Evolutionary conservation across 2,329 filamentous ascomycete species (phyloP), one percentile per base, ranked within the genome.

Genomic region (Botryotinia convoluta): DNA sequence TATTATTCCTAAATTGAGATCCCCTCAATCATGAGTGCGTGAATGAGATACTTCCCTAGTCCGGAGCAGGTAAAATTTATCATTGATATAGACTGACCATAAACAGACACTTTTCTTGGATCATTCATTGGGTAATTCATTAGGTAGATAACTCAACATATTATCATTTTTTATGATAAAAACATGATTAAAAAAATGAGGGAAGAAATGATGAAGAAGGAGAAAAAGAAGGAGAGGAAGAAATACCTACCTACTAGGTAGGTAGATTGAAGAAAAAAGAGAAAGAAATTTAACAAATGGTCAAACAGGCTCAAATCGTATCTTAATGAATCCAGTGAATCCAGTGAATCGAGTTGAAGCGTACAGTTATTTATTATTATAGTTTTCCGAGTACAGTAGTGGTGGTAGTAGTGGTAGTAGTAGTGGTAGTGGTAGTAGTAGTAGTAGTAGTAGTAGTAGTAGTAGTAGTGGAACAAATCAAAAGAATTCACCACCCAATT

Each of bases 121-220:
- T 35, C 29, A 65, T 18, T 65, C 10, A 65, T 48, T 65, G 62
- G 62, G 29, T 63, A 63, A 63, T 62, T 44, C 16, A 64, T 22
- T 32, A 0, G 44, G 29, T 63, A n/a, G 61, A 48, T 45, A 32
- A 32, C 42, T 44, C 61, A 32, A 32, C 14, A 8, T 44, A 44
- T 63, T 12, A 7, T 32, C 32, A 35, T 48, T 48, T 65, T 48
- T 12, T 0, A 12, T 48, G 20, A 22, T 35, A 9, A n/a, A 48
- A 29, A 20, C 35, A 35, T 2, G 22, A 62, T 14, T 35, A 9
- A n/a, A 48, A 29, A 20, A 48, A 35, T 2, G 22, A 62, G 22
- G 59, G 12, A 37, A n/a, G 37, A 37, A 20, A 29, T 9, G 26
- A 29, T 10, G 26, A 18, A 37, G 32, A 16, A 37, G 59, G 20